phyloP scores from a whole-genome alignment of 2,329 filamentous ascomycete species.

The Clonostachys byssicola region DNA sequence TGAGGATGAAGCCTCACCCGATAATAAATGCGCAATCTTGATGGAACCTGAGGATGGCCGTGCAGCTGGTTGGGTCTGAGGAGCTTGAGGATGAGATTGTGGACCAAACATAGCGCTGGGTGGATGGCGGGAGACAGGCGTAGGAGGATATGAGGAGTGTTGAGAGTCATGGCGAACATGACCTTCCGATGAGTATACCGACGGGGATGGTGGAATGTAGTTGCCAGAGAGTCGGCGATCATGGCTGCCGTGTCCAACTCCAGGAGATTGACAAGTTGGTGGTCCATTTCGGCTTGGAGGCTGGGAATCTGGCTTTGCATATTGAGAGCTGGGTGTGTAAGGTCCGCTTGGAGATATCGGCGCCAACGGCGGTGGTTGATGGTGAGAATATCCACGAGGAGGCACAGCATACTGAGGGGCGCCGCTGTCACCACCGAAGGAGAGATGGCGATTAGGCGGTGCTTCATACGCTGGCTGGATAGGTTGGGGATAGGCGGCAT shows the following conservation, averaged over 20 bases:
- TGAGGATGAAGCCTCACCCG: too few relatives aligned
- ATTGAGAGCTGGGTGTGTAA: conserved; percentile 28
- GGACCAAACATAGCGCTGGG: conserved; percentile 1
- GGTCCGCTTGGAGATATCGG: conserved; percentile 25
- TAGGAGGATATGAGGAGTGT: conserved; percentile 17
- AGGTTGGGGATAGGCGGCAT: conserved; percentile 27
- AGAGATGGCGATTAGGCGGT: conserved; percentile 20
- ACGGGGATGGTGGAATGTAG: conserved; percentile 31
- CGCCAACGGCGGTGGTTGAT: conserved; percentile 20
- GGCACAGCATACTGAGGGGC: conserved; percentile 28
- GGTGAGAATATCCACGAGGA: conserved; percentile 30
- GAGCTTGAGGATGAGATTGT: conserved; percentile 10
- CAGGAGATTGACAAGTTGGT: conserved; percentile 21
- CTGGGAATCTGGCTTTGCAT: conserved; percentile 30
- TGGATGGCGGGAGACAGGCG: conserved; percentile 14
- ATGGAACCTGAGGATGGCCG: too few relatives aligned
- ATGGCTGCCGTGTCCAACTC: conserved; percentile 25
- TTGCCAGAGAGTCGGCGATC: conserved; percentile 25
- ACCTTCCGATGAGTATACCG: conserved; percentile 16
- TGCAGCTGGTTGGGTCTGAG: too few relatives aligned
- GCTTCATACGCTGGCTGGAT: conserved; percentile 20
- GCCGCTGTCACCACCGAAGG: conserved; percentile 29
- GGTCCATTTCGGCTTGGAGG: conserved; percentile 16
- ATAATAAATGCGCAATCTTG: too few relatives aligned
- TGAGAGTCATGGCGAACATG: conserved; percentile 22